Evolutionary conservation across 2,329 filamentous ascomycete genomes (phyloP), one percentile per base, ranked within the genome.

Genomic region (Fusarium clavum): DNA sequence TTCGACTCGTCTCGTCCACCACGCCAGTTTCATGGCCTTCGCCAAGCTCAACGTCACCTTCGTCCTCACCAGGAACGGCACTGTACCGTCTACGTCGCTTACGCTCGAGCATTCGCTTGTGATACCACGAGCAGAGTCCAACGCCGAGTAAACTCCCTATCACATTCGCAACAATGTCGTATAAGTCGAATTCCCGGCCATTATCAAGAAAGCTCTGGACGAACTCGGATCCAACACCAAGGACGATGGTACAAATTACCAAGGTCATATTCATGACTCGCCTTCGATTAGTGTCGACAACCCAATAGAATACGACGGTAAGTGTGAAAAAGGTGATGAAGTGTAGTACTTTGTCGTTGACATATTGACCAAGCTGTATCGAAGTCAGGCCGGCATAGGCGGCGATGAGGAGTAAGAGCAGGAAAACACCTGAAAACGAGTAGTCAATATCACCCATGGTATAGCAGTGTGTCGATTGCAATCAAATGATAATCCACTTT

Each of bases 261-360:
- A 98, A 83, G 16, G 94, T 97, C 70, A 97, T 83, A 80, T 99
- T 92, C 51, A 97, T 84, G 22, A 90, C 91, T 73, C 95, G 92
- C 54, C 95, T 91, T 68, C 96, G 92, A 69, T 90, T 92, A 55
- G 94, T 97, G 79, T 99, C 96, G 75, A 98, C 83, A 78, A 98
- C 92, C 94, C 96, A 99, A 88, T 99, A 99, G 86, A 98, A 98
- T 73, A 88, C 83, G 70, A 92, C 81, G 18, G 95, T 97, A 56
- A 99, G 87, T 72, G 93, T 78, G 85, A 98, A 97, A 84, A 99
- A 98, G 75, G 92, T 94, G 62, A 94, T 67, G 74, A 92, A 86
- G 81, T 98, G 96, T 29, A 98, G 87, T 76, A 92, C 84, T 81
- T 99, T 98, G 86, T 98, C 94, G 84, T 97, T 94, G 78, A 95